phyloP scores from a whole-genome alignment of 1,139 yeast species.

The Blastobotrys arbuscula region DNA sequence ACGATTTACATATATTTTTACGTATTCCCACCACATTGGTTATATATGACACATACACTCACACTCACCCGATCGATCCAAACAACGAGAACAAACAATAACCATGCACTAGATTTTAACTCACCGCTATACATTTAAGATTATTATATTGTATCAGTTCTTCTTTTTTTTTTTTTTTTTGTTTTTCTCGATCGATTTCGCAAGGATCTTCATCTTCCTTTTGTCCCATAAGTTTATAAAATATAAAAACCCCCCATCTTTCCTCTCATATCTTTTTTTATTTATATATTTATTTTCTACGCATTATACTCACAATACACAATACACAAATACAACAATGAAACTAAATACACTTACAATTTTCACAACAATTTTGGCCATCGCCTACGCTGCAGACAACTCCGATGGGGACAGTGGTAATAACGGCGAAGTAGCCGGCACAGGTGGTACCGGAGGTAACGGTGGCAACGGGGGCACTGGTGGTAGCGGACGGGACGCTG shows the following conservation, averaged over 20 bases:
- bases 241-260: background rate
- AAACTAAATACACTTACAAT: background rate
- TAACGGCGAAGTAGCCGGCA: background rate
- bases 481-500: constrained; percentile 1
- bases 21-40: background rate
- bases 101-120: too few relatives aligned
- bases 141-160: background rate
- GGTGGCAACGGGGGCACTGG: constrained; percentile 3
- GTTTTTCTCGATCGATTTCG: too few relatives aligned
- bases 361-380: background rate
- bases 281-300: background rate
- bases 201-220: background rate
- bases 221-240: background rate
- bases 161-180: background rate
- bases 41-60: background rate
- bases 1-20: background rate
- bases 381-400: background rate
- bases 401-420: background rate
- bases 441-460: background rate
- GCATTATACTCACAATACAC: background rate
- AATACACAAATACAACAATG: background rate
- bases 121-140: background rate
- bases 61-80: background rate
- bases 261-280: background rate
- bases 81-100: background rate